phyloP scores from a whole-genome alignment of 805 yeast genomes.

The Ogataea ganodermae region DNA sequence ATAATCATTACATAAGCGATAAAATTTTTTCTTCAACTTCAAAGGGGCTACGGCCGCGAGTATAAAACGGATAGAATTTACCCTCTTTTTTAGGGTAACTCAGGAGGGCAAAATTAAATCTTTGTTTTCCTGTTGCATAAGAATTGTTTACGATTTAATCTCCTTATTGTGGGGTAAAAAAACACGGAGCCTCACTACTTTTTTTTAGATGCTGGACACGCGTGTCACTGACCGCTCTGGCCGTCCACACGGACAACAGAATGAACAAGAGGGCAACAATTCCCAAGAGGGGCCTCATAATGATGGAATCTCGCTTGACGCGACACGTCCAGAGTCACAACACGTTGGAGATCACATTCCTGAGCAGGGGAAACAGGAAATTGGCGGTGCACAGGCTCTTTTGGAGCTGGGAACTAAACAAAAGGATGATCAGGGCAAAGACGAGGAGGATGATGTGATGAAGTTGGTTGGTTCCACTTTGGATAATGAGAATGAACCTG shows the following conservation, averaged over 20 bases:
- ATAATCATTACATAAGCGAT: not conserved
- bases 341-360: slow-evolving; percentile 2
- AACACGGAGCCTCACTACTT: not conserved
- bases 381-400: slow-evolving; percentile 34
- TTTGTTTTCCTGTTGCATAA: not conserved
- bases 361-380: slow-evolving; percentile 22
- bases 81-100: slow-evolving; percentile 26
- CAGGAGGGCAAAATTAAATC: not conserved
- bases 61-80: slow-evolving; percentile 7
- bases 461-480: slow-evolving; percentile 68
- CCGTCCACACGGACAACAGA: slow-evolving; percentile 5
- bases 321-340: slow-evolving; percentile 12
- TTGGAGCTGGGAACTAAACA: slow-evolving; percentile 28
- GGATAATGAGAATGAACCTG: slow-evolving; percentile 36
- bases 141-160: slow-evolving; percentile 1
- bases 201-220: slow-evolving; percentile 4
- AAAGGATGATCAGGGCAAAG: slow-evolving; percentile 36
- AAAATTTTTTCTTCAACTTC: slow-evolving; percentile 12
- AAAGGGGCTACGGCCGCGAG: not conserved
- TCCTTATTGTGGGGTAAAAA: slow-evolving; percentile 8
- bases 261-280: not conserved
- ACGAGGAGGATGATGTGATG: slow-evolving; percentile 80
- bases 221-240: slow-evolving; percentile 3
- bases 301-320: slow-evolving; percentile 4
- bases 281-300: not conserved